These are phyloP conservation scores for Eucalyptus rudis DNA, from an alignment of 345 rosid genomes.

Conservation along the genomic window DNA sequence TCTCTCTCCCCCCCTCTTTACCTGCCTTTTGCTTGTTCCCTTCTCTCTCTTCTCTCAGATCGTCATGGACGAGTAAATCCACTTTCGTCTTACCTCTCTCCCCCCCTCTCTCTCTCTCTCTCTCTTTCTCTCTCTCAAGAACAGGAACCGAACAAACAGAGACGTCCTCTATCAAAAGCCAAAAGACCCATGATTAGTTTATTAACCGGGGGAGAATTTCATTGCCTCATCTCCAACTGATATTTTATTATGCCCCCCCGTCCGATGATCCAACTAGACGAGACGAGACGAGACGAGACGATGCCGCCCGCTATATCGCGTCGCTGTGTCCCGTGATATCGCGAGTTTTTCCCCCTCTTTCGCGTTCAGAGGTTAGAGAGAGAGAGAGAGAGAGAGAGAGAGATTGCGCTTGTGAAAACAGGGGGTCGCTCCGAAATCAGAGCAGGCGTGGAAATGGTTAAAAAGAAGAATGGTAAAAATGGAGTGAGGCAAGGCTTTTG, in stretches of 20 bases:
- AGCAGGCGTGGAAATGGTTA: not conserved
- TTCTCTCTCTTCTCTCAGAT: not conserved
- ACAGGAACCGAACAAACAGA: conserved; percentile 23
- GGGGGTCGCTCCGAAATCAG: not conserved
- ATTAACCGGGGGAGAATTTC: not conserved
- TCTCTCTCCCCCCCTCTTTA: not conserved
- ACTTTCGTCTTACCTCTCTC: not conserved
- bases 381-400: too few species aligned
- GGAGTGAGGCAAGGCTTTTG: not conserved
- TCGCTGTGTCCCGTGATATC: not conserved
- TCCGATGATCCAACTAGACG: not conserved
- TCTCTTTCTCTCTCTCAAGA: too few species aligned
- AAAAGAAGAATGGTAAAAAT: not conserved
- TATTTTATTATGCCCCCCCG: not conserved
- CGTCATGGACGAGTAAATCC: not conserved
- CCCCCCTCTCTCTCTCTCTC: not conserved
- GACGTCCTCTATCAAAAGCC: not conserved
- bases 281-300: not conserved
- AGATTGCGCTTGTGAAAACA: not conserved
- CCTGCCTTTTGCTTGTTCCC: not conserved
- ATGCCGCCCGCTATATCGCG: not conserved
- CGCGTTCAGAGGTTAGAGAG: not conserved
- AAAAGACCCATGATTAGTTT: not conserved
- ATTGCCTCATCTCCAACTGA: not conserved
- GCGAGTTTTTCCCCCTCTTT: not conserved